Evolutionary conservation across 495 filamentous ascomycete genomes (phyloP).

Genomic region (Daldinia caldariorum): DNA sequence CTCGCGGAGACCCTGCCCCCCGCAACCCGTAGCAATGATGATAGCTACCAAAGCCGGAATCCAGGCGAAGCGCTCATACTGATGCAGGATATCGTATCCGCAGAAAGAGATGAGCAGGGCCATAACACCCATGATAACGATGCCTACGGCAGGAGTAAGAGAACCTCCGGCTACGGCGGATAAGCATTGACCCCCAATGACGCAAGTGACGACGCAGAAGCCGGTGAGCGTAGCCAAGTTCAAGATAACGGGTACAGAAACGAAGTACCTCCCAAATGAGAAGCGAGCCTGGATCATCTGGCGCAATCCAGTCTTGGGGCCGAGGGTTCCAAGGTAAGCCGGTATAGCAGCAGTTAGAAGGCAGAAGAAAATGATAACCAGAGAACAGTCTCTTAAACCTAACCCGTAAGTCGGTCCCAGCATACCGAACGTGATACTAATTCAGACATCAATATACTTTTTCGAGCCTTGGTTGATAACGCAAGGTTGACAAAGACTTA

Average conservation of each 20-base stretch:
- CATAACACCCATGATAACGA: conserved; percentile 63
- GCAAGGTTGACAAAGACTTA: conserved; percentile 35
- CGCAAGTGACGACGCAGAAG: conserved; percentile 60
- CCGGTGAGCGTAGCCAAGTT: conserved; percentile 61
- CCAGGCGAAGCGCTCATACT: conserved; percentile 72
- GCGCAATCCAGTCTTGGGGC: conserved; percentile 62
- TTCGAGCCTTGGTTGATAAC: background rate
- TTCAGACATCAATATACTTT: conserved; percentile 37
- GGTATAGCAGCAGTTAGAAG: conserved; percentile 58
- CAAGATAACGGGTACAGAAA: conserved; percentile 59
- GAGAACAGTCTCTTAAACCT: conserved; percentile 55
- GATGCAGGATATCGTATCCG: conserved; percentile 65
- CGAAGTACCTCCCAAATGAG: conserved; percentile 60
- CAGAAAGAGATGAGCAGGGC: conserved; percentile 67
- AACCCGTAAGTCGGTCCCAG: conserved; percentile 62
- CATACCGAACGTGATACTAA: conserved; percentile 66
- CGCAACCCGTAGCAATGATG: conserved; percentile 55
- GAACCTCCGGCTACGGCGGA: conserved; percentile 61
- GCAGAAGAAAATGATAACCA: conserved; percentile 67
- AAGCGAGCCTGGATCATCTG: conserved; percentile 67
- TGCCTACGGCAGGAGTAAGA: conserved; percentile 58
- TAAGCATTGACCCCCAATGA: conserved; percentile 60
- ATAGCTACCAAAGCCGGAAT: conserved; percentile 64
- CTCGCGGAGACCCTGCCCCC: conserved; percentile 48
- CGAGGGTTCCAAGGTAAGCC: conserved; percentile 63